Conservation (phyloP, 73 alveolate genomes). For the Breviolum minutum region DNA sequence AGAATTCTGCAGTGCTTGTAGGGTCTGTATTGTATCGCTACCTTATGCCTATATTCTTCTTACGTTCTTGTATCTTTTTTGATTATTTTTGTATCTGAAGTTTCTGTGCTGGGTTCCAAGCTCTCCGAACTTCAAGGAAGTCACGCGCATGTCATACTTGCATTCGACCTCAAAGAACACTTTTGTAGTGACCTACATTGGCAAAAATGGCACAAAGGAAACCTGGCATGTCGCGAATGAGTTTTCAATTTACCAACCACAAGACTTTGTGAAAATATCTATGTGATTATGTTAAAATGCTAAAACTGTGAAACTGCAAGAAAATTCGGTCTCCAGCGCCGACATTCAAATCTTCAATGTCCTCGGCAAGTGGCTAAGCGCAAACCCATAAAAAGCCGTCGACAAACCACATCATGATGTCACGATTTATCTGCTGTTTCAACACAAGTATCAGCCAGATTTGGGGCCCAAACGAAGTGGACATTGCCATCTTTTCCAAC, state of each 20-base stretch:
- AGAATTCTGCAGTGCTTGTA: no score
- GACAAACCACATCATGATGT: no score
- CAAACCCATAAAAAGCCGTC: not conserved
- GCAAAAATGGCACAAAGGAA: not conserved
- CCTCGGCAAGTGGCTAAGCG: not conserved
- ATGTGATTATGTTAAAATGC: not conserved
- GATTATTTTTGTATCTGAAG: not conserved
- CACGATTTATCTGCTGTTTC: not conserved
- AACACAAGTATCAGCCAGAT: no score
- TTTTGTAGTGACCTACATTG: not conserved
- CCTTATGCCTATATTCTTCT: no score
- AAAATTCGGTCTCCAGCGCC: not conserved
- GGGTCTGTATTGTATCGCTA: no score
- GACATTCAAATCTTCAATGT: not conserved
- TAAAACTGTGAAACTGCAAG: not conserved
- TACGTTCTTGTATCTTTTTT: no score
- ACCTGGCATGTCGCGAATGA: not conserved
- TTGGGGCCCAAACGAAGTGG: not conserved
- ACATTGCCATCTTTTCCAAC: not conserved
- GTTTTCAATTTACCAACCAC: not conserved
- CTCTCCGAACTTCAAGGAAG: not conserved
- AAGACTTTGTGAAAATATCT: not conserved
- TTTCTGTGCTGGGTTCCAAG: not conserved
- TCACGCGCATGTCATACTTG: not conserved
- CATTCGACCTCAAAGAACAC: not conserved